Evolutionary conservation across 441 rosid species (phyloP), one percentile per base, ranked within the genome.

Genomic region (Syzygium malaccense): DNA sequence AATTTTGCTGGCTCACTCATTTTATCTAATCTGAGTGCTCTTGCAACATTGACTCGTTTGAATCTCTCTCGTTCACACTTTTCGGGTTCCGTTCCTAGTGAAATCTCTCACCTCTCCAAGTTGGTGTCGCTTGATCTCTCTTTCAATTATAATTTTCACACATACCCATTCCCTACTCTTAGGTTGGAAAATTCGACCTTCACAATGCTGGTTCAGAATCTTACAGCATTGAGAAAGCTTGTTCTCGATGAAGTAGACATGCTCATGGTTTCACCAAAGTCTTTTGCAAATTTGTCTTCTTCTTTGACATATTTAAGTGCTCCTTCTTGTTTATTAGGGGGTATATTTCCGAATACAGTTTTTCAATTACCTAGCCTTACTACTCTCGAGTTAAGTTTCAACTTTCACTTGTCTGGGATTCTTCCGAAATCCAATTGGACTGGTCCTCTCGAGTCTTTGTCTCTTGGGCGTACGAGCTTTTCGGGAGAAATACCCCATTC

Each of bases 271-370:
- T 57, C 62, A 26, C 62, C 75, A 7, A 75, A 55, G 26, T 56
- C 86, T 7, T 33, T 87, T 10, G 60, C 17, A 2, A 87, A 71
- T 33, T 18, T 87, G 8, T 33, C 88, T 4, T 71, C 85, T 45
- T 64, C 88, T 18, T 18, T 71, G n/a, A 71, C 41, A 12, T 37
- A 30, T 71, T 1, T 87, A 49, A 71, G 54, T 0, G 4, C 17
- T n/a, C 0, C 0, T 15, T 0, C 0, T 1, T 87, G 85, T 54
- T 14, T 7, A 6, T 71, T 87, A 30, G 0, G 6, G 1, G 88
- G 88, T 19, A 6, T n/a, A 28, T 51, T 66, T 55, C 62, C 85
- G 2, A 0, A 28, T 14, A 9, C 3, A 2, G 0, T 87, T 17
- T 75, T 75, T 79, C 55, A 7, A 54, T 85, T 49, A 12, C 26